These are phyloP conservation scores for Chrysoporthe cubensis DNA, from an alignment of 2,329 filamentous ascomycete species.

Conservation along the genomic window DNA sequence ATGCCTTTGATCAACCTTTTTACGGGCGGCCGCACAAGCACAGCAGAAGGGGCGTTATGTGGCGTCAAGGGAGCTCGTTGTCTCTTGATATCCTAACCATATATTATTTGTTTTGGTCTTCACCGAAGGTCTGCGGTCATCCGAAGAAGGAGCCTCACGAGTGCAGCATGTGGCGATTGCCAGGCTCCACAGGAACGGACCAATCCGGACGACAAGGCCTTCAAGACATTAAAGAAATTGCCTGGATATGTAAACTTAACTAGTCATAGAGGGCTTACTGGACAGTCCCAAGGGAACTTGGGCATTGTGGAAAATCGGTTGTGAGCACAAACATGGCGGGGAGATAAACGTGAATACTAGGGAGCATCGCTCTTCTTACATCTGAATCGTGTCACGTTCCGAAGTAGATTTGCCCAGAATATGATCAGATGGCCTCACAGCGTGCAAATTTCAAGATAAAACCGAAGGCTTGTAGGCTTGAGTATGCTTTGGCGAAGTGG, in stretches of 20 bases:
- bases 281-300: too few relatives aligned
- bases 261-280: neutral
- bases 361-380: too few relatives aligned
- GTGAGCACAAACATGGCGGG: too few relatives aligned
- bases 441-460: too few relatives aligned
- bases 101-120: neutral
- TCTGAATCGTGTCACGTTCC: too few relatives aligned
- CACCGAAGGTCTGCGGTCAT: neutral
- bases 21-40: neutral
- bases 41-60: neutral
- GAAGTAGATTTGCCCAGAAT: too few relatives aligned
- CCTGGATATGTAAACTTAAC: neutral
- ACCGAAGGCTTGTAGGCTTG: too few relatives aligned
- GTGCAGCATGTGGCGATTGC: neutral
- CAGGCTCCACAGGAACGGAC: neutral
- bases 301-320: too few relatives aligned
- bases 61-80: neutral
- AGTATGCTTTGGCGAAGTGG: too few relatives aligned
- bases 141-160: neutral
- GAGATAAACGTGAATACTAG: too few relatives aligned
- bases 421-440: too few relatives aligned
- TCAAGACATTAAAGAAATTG: neutral
- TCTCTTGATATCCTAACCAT: conserved; percentile 4
- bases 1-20: neutral
- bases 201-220: neutral